These are phyloP conservation scores for Rusavskia elegans DNA, from an alignment of 495 filamentous ascomycete genomes.

Conservation along the genomic window DNA sequence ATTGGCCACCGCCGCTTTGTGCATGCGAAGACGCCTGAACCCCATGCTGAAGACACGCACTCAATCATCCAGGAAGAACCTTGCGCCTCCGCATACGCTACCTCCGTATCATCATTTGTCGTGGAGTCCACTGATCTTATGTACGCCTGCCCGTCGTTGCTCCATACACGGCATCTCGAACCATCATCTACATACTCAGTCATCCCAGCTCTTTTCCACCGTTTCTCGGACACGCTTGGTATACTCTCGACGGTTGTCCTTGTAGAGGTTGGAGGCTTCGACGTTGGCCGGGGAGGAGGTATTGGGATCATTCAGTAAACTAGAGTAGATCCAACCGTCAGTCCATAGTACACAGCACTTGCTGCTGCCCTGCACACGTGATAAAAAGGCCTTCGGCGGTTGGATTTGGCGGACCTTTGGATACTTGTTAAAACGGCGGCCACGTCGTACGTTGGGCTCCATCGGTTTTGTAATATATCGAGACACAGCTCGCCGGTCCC, in stretches of 20 bases:
- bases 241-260: constrained; percentile 94
- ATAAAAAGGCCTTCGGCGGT: neutral
- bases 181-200: constrained; percentile 26
- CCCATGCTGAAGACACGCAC: neutral
- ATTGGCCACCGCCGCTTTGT: no score
- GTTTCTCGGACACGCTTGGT: constrained; percentile 89
- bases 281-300: constrained; percentile 95
- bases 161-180: neutral
- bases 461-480: constrained; percentile 94
- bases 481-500: constrained; percentile 91
- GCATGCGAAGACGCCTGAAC: no score
- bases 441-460: constrained; percentile 98
- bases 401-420: constrained; percentile 52
- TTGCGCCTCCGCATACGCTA: no score
- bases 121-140: neutral
- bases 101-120: neutral
- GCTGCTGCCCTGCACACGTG: no score
- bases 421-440: constrained; percentile 94
- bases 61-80: neutral
- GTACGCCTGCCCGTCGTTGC: neutral
- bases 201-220: constrained; percentile 98
- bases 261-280: constrained; percentile 96
- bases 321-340: constrained; percentile 20
- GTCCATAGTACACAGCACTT: neutral
- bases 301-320: constrained; percentile 95